These are phyloP conservation scores for Pyrus hybrid DNA, from an alignment of 331 rosid genomes.

Conservation along the genomic window DNA sequence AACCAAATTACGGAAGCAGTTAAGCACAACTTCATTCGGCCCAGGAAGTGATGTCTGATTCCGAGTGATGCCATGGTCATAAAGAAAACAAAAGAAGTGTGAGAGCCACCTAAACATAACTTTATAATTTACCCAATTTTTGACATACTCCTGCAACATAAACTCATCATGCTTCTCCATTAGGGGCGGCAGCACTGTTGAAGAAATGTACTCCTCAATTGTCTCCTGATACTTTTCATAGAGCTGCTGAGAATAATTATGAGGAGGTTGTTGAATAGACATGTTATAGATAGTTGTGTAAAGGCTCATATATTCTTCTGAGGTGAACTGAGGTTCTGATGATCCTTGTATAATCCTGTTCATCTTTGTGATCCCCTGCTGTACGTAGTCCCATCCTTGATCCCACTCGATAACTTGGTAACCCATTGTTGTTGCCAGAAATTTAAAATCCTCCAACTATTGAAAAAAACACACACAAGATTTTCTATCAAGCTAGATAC, in stretches of 20 bases:
- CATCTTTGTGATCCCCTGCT: constrained; percentile 33
- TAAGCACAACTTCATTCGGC: constrained; percentile 34
- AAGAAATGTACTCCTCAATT: constrained; percentile 28
- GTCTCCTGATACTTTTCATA: constrained; percentile 31
- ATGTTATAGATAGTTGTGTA: constrained; percentile 47
- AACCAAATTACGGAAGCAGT: constrained; percentile 52
- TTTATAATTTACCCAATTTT: constrained; percentile 52
- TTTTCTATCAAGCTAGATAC: neutral
- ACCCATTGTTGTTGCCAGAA: neutral
- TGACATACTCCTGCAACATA: constrained; percentile 55
- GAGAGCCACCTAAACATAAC: constrained; percentile 57
- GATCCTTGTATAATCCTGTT: constrained; percentile 41
- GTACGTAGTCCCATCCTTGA: constrained; percentile 46
- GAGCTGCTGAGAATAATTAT: constrained; percentile 35
- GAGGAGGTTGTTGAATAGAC: constrained; percentile 50
- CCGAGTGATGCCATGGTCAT: constrained; percentile 31
- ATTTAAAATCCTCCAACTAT: neutral
- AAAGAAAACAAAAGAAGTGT: constrained; percentile 50
- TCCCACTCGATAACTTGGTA: constrained; percentile 22
- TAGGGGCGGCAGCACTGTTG: constrained; percentile 38
- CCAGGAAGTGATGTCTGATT: constrained; percentile 26
- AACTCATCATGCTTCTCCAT: constrained; percentile 46
- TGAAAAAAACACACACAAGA: neutral
- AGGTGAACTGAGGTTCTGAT: constrained; percentile 26
- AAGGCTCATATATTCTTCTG: constrained; percentile 35